These are phyloP conservation scores for Jaenimonas drosophilae DNA, from an alignment of 208 protist genomes.

Conservation along the genomic window DNA sequence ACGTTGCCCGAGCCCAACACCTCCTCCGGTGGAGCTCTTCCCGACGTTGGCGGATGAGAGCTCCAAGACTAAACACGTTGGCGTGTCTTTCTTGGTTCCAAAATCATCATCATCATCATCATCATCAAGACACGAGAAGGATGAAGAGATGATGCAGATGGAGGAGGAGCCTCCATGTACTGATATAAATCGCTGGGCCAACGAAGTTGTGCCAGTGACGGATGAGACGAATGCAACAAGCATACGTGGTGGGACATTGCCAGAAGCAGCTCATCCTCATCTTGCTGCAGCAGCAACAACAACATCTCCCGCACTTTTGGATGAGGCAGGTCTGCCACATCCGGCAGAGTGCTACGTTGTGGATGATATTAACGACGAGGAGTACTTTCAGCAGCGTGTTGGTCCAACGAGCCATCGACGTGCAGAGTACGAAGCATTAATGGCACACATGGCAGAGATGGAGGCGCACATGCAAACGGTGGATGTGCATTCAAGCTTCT, in stretches of 20 bases:
- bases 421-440: too few relatives aligned
- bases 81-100: neutral
- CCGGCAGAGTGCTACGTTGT: constrained; percentile 34
- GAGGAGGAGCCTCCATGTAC: too few relatives aligned
- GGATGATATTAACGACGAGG: constrained; percentile 77
- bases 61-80: neutral
- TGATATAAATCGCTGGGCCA: too few relatives aligned
- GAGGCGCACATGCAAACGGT: too few relatives aligned
- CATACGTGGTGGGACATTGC: too few relatives aligned
- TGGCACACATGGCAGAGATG: too few relatives aligned
- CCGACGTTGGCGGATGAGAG: neutral
- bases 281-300: too few relatives aligned
- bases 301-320: too few relatives aligned
- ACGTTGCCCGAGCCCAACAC: neutral
- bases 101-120: neutral
- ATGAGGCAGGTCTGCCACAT: constrained; percentile 28
- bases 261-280: neutral
- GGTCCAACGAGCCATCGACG: too few relatives aligned
- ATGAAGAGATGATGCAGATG: neutral
- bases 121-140: neutral
- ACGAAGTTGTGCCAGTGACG: too few relatives aligned
- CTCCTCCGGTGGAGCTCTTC: neutral
- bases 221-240: too few relatives aligned
- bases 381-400: constrained; percentile 34
- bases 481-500: too few relatives aligned